phyloP scores from a whole-genome alignment of 2,329 filamentous ascomycete genomes.

The Clonostachys solani region DNA sequence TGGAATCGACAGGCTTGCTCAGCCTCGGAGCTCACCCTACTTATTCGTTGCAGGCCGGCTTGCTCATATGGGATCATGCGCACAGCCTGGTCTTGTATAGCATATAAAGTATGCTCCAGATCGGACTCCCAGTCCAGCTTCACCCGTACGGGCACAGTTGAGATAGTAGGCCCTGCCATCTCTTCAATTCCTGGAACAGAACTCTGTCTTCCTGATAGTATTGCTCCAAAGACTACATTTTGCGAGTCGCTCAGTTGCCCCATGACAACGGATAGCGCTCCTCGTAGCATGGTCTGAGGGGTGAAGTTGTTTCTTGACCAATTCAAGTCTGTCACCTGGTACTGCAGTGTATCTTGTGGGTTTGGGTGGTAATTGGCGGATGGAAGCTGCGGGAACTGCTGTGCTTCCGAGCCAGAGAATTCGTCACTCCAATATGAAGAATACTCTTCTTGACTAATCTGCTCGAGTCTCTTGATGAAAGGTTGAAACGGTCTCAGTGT shows the following conservation, averaged over 20 bases:
- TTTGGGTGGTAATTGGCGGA: constrained; percentile 1
- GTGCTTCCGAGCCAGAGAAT: not conserved
- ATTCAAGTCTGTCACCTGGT: not conserved
- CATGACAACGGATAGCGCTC: not conserved
- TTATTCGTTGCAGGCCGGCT: not conserved
- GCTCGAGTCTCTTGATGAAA: constrained; percentile 29
- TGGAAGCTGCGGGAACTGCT: not conserved
- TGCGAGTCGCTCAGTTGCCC: not conserved
- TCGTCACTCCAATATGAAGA: not conserved
- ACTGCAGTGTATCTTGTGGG: not conserved
- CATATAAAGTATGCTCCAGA: constrained; percentile 3
- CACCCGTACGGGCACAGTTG: constrained; percentile 11
- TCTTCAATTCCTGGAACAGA: constrained; percentile 9
- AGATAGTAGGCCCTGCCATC: constrained; percentile 14
- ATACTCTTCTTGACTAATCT: not conserved
- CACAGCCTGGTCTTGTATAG: constrained; percentile 7
- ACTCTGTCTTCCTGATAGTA: constrained; percentile 10
- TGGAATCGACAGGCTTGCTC: not conserved
- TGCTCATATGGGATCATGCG: not conserved
- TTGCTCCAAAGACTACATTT: not conserved
- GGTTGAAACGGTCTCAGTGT: constrained; percentile 24
- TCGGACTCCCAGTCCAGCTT: not conserved
- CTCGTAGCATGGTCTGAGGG: constrained; percentile 9
- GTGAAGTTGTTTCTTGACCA: constrained; percentile 6
- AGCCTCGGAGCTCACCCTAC: not conserved